A percentile compares a stretch with the other conserved stretches of the same genome.
These are phyloP conservation scores for Alternaria ethzedia DNA, from an alignment of 2,329 filamentous ascomycete species.

Conservation along the genomic window DNA sequence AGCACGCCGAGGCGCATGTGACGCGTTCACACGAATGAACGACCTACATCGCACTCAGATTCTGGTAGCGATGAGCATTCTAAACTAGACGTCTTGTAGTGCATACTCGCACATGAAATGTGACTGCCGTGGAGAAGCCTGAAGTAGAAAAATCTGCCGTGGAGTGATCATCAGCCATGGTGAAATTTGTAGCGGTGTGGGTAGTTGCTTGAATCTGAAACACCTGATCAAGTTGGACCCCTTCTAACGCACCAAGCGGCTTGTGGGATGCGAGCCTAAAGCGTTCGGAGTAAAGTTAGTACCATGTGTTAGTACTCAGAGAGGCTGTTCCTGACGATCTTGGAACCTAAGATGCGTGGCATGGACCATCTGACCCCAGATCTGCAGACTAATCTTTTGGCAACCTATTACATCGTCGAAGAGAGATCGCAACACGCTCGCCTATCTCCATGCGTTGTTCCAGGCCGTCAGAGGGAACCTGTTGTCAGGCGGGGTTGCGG, in stretches of 20 bases:
- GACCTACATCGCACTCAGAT: neutral
- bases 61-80: neutral
- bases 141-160: neutral
- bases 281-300: neutral
- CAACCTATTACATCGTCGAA: constrained; percentile 4
- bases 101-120: neutral
- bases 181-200: neutral
- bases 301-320: neutral
- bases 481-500: neutral
- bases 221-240: constrained; percentile 5
- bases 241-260: constrained; percentile 8
- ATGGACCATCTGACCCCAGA: neutral
- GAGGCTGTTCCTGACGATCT: neutral
- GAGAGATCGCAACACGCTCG: neutral
- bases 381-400: constrained; percentile 1
- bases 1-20: constrained; percentile 3
- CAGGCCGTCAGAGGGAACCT: neutral
- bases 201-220: constrained; percentile 12
- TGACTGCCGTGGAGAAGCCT: neutral
- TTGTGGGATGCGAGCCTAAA: constrained; percentile 12
- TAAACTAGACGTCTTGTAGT: neutral
- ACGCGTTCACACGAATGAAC: neutral
- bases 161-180: neutral
- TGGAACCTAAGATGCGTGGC: neutral
- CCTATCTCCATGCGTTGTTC: neutral